Evolutionary conservation across 1,284 basidiomycete genomes (phyloP).

Genomic region (Cystobasidiaceae sp.): DNA sequence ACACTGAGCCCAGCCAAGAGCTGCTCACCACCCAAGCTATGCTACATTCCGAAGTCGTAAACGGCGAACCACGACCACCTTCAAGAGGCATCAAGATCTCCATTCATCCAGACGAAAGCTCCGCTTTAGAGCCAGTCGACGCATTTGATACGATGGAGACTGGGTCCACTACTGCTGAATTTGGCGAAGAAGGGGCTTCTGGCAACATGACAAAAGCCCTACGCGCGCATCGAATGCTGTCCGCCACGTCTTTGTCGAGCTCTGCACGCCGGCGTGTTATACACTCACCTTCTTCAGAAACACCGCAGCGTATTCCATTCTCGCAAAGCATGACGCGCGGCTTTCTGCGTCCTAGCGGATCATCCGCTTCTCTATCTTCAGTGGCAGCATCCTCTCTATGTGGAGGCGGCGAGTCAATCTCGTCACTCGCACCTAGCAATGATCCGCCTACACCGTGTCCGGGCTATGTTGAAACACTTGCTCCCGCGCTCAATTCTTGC

Average conservation of each 20-base stretch:
- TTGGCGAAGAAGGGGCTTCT: no score
- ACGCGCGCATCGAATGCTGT: no score
- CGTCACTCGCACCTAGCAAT: background rate
- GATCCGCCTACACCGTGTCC: conserved; percentile 15
- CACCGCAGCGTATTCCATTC: no score
- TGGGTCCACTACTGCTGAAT: no score
- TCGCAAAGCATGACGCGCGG: background rate
- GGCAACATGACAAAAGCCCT: no score
- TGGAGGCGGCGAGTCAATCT: conserved; percentile 3
- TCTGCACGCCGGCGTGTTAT: no score
- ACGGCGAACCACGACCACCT: background rate
- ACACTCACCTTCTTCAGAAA: no score
- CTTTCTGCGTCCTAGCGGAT: conserved; percentile 6
- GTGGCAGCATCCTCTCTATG: background rate
- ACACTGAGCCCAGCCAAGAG: background rate
- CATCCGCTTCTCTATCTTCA: conserved; percentile 4
- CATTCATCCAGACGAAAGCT: conserved; percentile 1
- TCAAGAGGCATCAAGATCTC: conserved; percentile 13
- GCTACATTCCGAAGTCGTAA: background rate
- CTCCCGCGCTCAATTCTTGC: background rate
- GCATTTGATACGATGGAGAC: no score
- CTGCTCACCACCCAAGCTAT: background rate
- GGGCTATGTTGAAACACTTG: background rate
- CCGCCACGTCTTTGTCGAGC: no score
- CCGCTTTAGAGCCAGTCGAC: no score